Base-by-base conservation (phyloP, 1,284 basidiomycete genomes). In the Pulchroboletus neoregius region DNA sequence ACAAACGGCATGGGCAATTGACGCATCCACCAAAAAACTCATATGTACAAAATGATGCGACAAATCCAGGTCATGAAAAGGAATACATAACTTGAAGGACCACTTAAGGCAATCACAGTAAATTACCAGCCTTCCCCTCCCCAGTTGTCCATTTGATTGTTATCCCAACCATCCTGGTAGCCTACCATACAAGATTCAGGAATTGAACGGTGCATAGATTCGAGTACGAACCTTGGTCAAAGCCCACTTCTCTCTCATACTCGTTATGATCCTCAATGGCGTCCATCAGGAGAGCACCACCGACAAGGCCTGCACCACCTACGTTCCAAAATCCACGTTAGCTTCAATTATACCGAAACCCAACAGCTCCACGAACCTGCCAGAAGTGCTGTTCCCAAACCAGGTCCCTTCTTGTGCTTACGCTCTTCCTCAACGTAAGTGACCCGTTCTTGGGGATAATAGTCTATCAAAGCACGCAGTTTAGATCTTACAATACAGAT, bases 271-370 rank as follows among this genome's bases (percentile, higher is more conserved):
- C 62, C 37, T 78, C 75, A 28, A 80, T 48, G 2, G 74, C 77
- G 34, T 79, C 71, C 39, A 58, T 73, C 26, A 84, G 55, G 39
- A 86, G 58, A 3, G 69, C 68, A 52, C 84, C 83, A 37, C 76
- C 83, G 18, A 82, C 57, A 13, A 85, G 58, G 54, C 82, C 82
- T 16, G 70, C 82, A 55, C 73, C 82, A 53, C 74, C 81, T 76
- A 53, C 41, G 30, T 40, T 42, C 26, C 45, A 26, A 42, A 36
- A 37, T 30, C n/a, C 24, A 20, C 31, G 41, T 63, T 18, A 55
- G 47, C 11, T 24, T 31, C 24, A 10, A 30, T 41, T 15, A 18
- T 2, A 28, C 20, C 15, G 11, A 31, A 26, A 5, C 8, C 13
- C 3, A 43, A 15, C 35, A 6, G n/a, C 1, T 28, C 16, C 13